Conservation (phyloP, 2,329 filamentous ascomycete genomes). For the Triangularia setosa region DNA sequence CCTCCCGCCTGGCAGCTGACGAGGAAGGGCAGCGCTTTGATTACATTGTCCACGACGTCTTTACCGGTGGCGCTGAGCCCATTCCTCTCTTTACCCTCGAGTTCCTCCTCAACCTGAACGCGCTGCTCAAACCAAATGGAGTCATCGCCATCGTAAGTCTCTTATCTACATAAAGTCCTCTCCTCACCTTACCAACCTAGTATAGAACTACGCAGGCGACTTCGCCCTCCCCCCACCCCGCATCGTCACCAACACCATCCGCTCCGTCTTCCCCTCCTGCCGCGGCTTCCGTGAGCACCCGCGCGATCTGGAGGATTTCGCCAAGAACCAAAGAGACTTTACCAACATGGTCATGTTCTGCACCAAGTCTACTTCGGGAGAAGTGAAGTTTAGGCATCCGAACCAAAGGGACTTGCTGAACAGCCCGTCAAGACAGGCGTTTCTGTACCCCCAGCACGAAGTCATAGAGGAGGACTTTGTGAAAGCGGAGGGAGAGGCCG, state of each 20-base stretch:
- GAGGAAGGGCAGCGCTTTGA: constrained; percentile 55
- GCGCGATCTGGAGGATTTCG: constrained; percentile 44
- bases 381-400: constrained; percentile 64
- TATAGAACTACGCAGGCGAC: constrained; percentile 90
- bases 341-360: constrained; percentile 98
- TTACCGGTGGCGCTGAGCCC: constrained; percentile 92
- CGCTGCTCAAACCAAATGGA: constrained; percentile 71
- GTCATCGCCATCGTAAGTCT: constrained; percentile 77
- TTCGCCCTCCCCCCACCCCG: constrained; percentile 70
- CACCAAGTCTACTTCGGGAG: constrained; percentile 50
- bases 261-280: constrained; percentile 78
- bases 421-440: constrained; percentile 65
- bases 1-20: constrained; percentile 42
- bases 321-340: constrained; percentile 61
- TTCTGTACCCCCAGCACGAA: constrained; percentile 69
- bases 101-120: constrained; percentile 68
- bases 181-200: constrained; percentile 7
- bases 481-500: constrained; percentile 36
- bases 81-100: constrained; percentile 81
- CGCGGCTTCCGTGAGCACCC: constrained; percentile 82
- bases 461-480: constrained; percentile 51
- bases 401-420: constrained; percentile 63
- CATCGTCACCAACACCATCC: constrained; percentile 79
- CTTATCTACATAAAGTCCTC: background rate
- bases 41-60: constrained; percentile 97